Conservation (phyloP, 192 early-diverging fungal species). For the Diversispora eburnea region DNA sequence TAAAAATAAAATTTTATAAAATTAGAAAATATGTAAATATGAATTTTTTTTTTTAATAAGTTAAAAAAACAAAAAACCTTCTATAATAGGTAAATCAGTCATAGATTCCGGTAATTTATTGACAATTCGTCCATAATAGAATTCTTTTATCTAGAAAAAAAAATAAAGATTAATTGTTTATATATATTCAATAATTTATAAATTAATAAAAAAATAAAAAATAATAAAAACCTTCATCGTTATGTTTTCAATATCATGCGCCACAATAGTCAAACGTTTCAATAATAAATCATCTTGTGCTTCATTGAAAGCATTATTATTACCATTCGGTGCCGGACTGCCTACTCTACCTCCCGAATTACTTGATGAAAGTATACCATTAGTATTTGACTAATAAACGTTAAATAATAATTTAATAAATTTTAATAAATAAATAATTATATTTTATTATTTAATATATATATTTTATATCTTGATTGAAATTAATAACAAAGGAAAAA, state of each 20-base stretch:
- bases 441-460: too few relatives aligned
- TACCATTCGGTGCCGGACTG: slow-evolving; percentile 11
- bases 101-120: slow-evolving; percentile 44
- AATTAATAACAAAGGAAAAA: too few relatives aligned
- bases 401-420: too few relatives aligned
- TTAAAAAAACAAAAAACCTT: slow-evolving; percentile 32
- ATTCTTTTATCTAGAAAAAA: slow-evolving; percentile 30
- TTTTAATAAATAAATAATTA: too few relatives aligned
- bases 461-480: too few relatives aligned
- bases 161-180: neutral
- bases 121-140: slow-evolving; percentile 37
- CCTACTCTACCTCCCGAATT: slow-evolving; percentile 11
- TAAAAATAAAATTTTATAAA: neutral
- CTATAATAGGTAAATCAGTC: slow-evolving; percentile 40
- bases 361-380: slow-evolving; percentile 24
- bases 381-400: slow-evolving; percentile 33
- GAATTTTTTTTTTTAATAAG: slow-evolving; percentile 22
- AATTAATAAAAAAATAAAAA: neutral
- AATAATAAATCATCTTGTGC: slow-evolving; percentile 34
- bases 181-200: neutral
- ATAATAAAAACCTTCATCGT: slow-evolving; percentile 21
- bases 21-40: neutral
- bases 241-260: slow-evolving; percentile 42
- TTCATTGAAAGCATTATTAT: slow-evolving; percentile 11
- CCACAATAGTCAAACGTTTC: slow-evolving; percentile 40